Base-by-base conservation (phyloP, 805 yeast genomes). In the Hyphopichia homilentoma region DNA sequence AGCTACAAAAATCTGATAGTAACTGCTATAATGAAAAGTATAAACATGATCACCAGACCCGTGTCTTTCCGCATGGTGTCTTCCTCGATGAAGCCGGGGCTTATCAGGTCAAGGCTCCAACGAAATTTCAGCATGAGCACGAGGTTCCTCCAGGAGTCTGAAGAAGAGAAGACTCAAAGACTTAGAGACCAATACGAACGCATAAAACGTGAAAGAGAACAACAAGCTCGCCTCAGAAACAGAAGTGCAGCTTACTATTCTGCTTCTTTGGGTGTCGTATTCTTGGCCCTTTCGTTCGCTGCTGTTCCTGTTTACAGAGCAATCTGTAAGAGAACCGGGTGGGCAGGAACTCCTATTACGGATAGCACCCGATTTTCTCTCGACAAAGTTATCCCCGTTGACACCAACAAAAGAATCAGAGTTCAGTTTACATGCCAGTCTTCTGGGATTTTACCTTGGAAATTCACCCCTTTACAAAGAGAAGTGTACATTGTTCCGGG, bases 401-500 rank as follows among this genome's bases (percentile, higher is more conserved):
- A 87, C 36, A 80, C 89, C 11, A 82, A 82, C 38, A 79, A 81
- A 46, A 75, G 94, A 50, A 82, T 93, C 36, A 68, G 84, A 43
- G 76, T 93, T n/a, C 75, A 81, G 7, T 93, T 93, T 54, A 86
- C 96, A 7, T 84, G 96, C 24, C 97, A 88, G 55, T 89, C 93
- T 0, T 84, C 96, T 1, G 83, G 88, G 11, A 73, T 84, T 27
- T 66, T 93, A 41, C 97, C 97, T 7, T 93, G 98, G 98, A 84
- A 77, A 44, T 90, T 93, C 61, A 76, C 79, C 13, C 98, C 98
- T 8, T 90, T 87, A 58, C 98, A 93, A 54, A 70, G 90, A 41
- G 96, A 89, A 57, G 97, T 93, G 2, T 78, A 79, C 45, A 83
- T 93, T 15, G 79, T 87, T 7, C 98, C 98, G 1, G 98, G 98